Evolutionary conservation across 495 filamentous ascomycete species (phyloP).

Genomic region (Aspergillus avenaceus): DNA sequence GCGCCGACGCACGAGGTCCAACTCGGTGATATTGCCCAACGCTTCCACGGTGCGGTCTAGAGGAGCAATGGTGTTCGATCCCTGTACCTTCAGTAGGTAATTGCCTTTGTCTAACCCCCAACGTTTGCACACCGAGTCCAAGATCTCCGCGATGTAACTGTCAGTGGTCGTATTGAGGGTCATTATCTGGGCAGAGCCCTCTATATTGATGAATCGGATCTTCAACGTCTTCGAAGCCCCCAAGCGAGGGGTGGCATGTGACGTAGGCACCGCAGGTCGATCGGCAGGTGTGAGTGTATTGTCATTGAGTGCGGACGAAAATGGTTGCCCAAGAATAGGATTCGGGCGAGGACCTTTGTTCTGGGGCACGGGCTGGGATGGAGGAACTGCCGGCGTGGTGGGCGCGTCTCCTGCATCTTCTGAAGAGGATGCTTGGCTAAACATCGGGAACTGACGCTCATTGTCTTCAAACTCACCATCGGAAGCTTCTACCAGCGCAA

Average conservation of each 20-base stretch:
- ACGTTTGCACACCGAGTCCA: conserved; percentile 85
- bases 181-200: conserved; percentile 55
- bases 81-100: conserved; percentile 81
- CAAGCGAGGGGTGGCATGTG: conserved; percentile 59
- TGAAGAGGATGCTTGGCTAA: conserved; percentile 52
- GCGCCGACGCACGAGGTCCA: conserved; percentile 83
- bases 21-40: conserved; percentile 74
- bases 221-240: conserved; percentile 83
- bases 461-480: conserved; percentile 75
- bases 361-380: conserved; percentile 24
- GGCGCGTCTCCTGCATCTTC: conserved; percentile 34
- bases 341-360: conserved; percentile 45
- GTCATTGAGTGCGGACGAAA: conserved; percentile 50
- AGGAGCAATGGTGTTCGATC: conserved; percentile 77
- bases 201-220: conserved; percentile 75
- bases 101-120: conserved; percentile 86
- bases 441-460: conserved; percentile 67
- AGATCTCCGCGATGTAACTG: conserved; percentile 89
- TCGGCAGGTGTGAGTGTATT: conserved; percentile 58
- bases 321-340: conserved; percentile 52
- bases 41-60: conserved; percentile 87
- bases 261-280: conserved; percentile 50
- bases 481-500: conserved; percentile 81
- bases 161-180: conserved; percentile 85
- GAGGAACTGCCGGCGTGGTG: conserved; percentile 40